phyloP scores from a whole-genome alignment of 1,284 basidiomycete species.

The Sporisorium scitamineum region DNA sequence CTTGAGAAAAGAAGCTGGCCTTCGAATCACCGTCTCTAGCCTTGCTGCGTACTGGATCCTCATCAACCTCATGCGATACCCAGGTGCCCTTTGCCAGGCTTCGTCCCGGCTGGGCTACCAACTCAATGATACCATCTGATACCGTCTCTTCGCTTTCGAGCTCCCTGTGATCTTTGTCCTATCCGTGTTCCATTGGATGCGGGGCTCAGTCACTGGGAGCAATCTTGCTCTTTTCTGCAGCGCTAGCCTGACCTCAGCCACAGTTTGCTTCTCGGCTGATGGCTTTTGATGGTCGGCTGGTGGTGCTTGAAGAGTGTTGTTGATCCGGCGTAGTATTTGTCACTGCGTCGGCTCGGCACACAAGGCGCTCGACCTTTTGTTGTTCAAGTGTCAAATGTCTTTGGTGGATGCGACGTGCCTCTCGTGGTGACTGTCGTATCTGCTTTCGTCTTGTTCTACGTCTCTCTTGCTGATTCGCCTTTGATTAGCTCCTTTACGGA shows the following conservation, averaged over 20 bases:
- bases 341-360: background rate
- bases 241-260: conserved; percentile 22
- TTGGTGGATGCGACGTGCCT: background rate
- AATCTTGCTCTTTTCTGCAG: background rate
- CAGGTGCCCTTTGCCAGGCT: conserved; percentile 1
- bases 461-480: background rate
- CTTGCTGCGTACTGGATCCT: conserved; percentile 36
- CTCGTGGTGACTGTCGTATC: background rate
- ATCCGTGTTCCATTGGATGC: background rate
- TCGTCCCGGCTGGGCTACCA: conserved; percentile 4
- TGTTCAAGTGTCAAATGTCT: background rate
- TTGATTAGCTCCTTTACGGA: conserved; percentile 6
- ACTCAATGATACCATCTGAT: conserved; percentile 42
- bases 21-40: conserved; percentile 19
- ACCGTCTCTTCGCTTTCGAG: conserved; percentile 19
- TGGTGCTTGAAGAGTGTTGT: background rate
- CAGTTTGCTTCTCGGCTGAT: background rate
- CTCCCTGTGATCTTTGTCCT: background rate
- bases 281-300: conserved; percentile 5
- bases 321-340: background rate
- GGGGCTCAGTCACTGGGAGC: background rate
- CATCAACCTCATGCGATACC: conserved; percentile 40
- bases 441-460: background rate
- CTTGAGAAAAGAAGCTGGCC: conserved; percentile 3
- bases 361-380: background rate